These are phyloP conservation scores for Liriodendron chinense DNA, from an alignment of 164 flowering plant species.

Conservation along the genomic window DNA sequence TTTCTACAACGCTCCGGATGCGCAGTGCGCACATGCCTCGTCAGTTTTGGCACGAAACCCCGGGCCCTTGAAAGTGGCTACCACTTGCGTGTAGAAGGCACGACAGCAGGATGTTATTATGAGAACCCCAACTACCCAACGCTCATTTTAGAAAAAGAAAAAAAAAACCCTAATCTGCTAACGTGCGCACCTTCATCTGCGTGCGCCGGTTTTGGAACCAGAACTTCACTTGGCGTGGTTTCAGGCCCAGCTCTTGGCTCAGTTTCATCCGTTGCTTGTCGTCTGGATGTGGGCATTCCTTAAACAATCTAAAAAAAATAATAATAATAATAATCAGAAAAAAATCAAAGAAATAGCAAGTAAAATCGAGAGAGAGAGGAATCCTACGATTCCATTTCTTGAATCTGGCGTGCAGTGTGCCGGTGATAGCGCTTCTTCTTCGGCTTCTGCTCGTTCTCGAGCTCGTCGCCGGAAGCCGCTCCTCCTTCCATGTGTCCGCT, in stretches of 20 bases:
- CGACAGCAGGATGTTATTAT: neutral
- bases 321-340: neutral
- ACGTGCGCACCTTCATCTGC: constrained; percentile 75
- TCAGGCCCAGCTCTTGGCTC: constrained; percentile 84
- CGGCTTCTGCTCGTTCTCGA: constrained; percentile 36
- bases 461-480: constrained; percentile 46
- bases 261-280: constrained; percentile 85
- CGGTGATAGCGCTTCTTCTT: constrained; percentile 93
- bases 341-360: neutral
- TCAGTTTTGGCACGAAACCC: neutral
- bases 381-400: constrained; percentile 90
- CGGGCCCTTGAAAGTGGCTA: neutral
- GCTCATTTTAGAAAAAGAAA: neutral
- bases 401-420: constrained; percentile 90
- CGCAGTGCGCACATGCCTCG: neutral
- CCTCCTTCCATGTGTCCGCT: constrained; percentile 68
- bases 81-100: neutral
- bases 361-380: constrained; percentile 4
- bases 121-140: neutral
- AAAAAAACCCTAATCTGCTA: neutral
- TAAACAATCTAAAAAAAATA: constrained; percentile 51
- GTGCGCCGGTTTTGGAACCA: constrained; percentile 98
- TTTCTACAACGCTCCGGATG: neutral
- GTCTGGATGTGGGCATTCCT: constrained; percentile 93
- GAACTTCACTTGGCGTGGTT: constrained; percentile 93